Conservation (phyloP, 2,329 filamentous ascomycete species). For the Aspergillus pseudonomiae region DNA sequence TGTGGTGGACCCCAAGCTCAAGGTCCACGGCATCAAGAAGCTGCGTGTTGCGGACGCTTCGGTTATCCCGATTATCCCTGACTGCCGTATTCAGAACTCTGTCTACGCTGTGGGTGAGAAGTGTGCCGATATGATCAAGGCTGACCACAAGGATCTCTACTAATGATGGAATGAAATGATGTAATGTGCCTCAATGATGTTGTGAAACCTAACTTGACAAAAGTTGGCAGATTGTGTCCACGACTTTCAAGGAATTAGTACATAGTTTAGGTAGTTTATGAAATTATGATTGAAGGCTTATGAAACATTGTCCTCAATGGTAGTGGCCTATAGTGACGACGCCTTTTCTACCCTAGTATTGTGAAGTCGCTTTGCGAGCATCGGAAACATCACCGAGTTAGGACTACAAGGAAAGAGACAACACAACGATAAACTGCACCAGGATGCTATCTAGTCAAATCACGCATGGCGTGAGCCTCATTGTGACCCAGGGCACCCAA, state of each 20-base stretch:
- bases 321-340: background rate
- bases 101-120: conserved; percentile 65
- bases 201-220: background rate
- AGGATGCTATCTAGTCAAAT: too few species aligned
- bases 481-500: too few species aligned
- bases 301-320: background rate
- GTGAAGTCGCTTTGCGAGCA: too few species aligned
- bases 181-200: background rate
- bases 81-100: conserved; percentile 62
- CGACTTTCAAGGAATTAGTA: background rate
- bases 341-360: background rate
- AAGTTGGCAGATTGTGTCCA: background rate
- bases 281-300: background rate
- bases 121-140: conserved; percentile 34
- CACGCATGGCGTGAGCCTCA: too few species aligned
- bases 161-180: background rate
- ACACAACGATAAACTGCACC: too few species aligned
- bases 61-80: conserved; percentile 57
- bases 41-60: conserved; percentile 61
- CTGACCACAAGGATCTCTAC: conserved; percentile 22
- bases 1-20: conserved; percentile 55
- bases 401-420: too few species aligned
- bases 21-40: conserved; percentile 57
- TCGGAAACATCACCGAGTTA: too few species aligned
- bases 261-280: background rate